Evolutionary conservation across 2,329 filamentous ascomycete genomes (phyloP), one percentile per base, ranked within the genome.

Genomic region (Aureobasidium sp.): DNA sequence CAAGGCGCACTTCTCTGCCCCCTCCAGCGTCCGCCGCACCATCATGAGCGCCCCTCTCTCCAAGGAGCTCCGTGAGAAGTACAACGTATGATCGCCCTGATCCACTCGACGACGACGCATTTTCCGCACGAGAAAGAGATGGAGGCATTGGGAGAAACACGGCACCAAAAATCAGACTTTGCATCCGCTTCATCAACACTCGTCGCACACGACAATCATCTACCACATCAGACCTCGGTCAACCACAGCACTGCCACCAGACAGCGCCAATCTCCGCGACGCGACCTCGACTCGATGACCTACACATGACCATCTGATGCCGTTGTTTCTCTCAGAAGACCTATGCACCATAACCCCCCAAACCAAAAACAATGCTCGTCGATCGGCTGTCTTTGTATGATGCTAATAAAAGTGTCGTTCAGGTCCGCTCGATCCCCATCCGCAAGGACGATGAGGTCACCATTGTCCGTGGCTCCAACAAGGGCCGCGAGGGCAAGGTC

Each of bases 401-500:
- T 55, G 51, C 51, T 55, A 55, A 55, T 55, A 10, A 29, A 42
- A 55, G 51, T 55, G 51, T 55, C 51, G 23, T 60, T 41, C 69
- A 95, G 90, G 91, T 96, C 79, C 91, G 91, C 84, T 87, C 87
- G 79, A 96, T 97, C 79, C 94, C 93, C 77, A 86, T 97, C 84
- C 91, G 93, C 84, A 96, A 96, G 84, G 93, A 96, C 77, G 90
- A 75, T 68, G 73, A 75, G 69, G 91, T 97, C 77, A 84, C 84
- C 76, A 89, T 99, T 74, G 88, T 93, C 77, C 92, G 94, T 72
- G 94, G 94, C 75, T 82, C 84, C 81, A 89, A 96, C 86, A 97
- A 97, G 86, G 94, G 93, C 77, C 91, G 91, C 75, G 93, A 97
- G 84, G 94, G 94, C 84, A 97, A 97, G 85, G 85, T 99, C 82